Conservation (phyloP, 768 basidiomycete genomes). For the Suillus subalutaceus region DNA sequence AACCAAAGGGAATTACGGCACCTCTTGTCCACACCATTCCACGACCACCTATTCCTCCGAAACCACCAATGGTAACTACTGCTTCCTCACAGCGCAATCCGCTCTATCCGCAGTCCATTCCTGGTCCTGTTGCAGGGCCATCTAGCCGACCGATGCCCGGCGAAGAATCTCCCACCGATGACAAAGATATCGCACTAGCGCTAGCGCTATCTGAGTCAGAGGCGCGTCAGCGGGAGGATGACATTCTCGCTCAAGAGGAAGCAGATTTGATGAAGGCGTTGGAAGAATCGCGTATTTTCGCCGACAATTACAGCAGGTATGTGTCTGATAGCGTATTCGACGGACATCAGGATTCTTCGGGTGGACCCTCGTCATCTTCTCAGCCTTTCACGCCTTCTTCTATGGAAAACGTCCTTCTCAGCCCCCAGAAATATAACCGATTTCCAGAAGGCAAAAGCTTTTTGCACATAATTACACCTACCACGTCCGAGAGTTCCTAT, state of each 20-base stretch:
- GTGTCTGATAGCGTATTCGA: background rate
- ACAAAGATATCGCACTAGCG: constrained; percentile 50
- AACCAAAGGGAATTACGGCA: constrained; percentile 23
- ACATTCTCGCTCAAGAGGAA: constrained; percentile 49
- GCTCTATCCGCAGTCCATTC: constrained; percentile 37
- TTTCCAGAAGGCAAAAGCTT: constrained; percentile 32
- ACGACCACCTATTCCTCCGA: constrained; percentile 45
- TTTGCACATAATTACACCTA: constrained; percentile 33
- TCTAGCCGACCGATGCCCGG: constrained; percentile 10
- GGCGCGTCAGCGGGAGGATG: constrained; percentile 31
- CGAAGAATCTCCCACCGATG: constrained; percentile 31
- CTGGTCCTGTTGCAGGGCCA: constrained; percentile 20
- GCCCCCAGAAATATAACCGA: constrained; percentile 9
- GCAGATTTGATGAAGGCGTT: constrained; percentile 68
- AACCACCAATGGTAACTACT: constrained; percentile 30
- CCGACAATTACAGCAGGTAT: constrained; percentile 14
- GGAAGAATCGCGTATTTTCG: constrained; percentile 48
- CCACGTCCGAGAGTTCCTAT: constrained; percentile 20
- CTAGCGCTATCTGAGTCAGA: constrained; percentile 50
- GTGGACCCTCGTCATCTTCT: constrained; percentile 11
- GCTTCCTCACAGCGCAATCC: constrained; percentile 27
- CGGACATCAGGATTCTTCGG: constrained; percentile 9
- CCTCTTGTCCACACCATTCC: constrained; percentile 19
- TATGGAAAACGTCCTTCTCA: constrained; percentile 17
- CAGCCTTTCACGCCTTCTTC: constrained; percentile 19